Evolutionary conservation across 2,329 filamentous ascomycete species (phyloP), one percentile per base, ranked within the genome.

Genomic region (Xylaria sp.): DNA sequence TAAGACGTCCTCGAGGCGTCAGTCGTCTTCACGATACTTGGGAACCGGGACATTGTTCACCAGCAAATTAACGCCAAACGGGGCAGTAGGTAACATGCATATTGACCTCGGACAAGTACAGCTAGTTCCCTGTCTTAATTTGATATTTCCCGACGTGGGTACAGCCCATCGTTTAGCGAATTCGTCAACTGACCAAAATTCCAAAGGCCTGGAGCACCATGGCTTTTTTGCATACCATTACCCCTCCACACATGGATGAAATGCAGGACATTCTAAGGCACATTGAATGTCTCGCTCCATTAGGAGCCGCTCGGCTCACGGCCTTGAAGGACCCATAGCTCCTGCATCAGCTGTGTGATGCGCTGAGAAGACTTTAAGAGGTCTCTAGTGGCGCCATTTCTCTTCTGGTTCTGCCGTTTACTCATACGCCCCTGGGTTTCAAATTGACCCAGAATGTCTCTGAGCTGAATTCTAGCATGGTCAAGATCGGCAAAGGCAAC

Each of bases 341-440:
- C 53, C 15, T 62, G 56, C 50, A 33, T 65, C 29, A 69, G 61
- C 44, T 62, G 55, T 31, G 45, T 44, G 17, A 69, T 62, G 49
- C 58, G 61, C 25, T 66, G 55, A 42, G 62, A 55, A 45, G 66
- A 59, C 29, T 5, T 61, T 20, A 54, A 44, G 17, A 69, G 55
- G n/a, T 67, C 61, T 51, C 29, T 58, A 5, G 29, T 50, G 2
- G 69, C 64, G n/a, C 22, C 15, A 15, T 70, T 56, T 51, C 49
- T 59, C 56, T 55, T 65, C 0, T 56, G 54, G 50, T 27, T 29
- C 33, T 70, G 66, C 15, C 61, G 66, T n/a, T 60, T 36, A 22
- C 31, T 69, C 39, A 69, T 60, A 49, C 63, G 36, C 3, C 69
- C 69, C 31, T 63, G 31, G 20, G 38, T 31, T 36, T 70, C 63